Evolutionary conservation across 192 early-diverging fungal genomes (phyloP).

Genomic region (Haplosporangium gracile): DNA sequence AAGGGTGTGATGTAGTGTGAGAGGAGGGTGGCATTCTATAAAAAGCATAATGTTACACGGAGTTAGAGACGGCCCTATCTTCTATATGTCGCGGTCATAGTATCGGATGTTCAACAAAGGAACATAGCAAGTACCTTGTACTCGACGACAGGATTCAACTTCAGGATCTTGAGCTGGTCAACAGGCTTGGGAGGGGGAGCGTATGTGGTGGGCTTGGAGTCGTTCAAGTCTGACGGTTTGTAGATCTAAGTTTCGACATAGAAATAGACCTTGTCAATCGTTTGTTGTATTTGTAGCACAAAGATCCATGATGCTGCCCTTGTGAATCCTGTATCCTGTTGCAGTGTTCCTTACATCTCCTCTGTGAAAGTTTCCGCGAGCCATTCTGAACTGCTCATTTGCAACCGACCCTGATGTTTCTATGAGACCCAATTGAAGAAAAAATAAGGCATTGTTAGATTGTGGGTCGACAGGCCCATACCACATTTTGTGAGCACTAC

Average conservation of each 20-base stretch:
- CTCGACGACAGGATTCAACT: conserved; percentile 48
- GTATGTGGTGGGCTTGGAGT: conserved; percentile 26
- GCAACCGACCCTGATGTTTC: conserved; percentile 21
- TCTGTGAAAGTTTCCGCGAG: conserved; percentile 46
- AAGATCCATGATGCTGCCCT: neutral
- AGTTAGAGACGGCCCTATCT: neutral
- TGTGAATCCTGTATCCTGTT: neutral
- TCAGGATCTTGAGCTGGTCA: conserved; percentile 56
- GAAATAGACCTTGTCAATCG: neutral
- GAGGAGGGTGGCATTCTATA: conserved; percentile 64
- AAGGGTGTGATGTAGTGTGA: conserved; percentile 71
- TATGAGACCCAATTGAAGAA: conserved; percentile 3
- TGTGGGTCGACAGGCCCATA: too few relatives aligned
- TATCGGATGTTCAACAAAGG: neutral
- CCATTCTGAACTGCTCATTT: conserved; percentile 29
- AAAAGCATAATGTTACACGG: neutral
- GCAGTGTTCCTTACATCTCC: conserved; percentile 40
- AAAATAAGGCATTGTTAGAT: neutral
- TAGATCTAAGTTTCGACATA: conserved; percentile 31
- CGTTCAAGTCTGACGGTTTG: conserved; percentile 44
- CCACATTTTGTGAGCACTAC: too few relatives aligned
- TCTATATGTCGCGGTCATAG: neutral
- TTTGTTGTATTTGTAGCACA: neutral
- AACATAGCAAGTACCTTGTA: conserved; percentile 34
- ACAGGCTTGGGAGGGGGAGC: conserved; percentile 34